Base-by-base conservation (phyloP, 768 basidiomycete species). In the Naematelia aurantialba region DNA sequence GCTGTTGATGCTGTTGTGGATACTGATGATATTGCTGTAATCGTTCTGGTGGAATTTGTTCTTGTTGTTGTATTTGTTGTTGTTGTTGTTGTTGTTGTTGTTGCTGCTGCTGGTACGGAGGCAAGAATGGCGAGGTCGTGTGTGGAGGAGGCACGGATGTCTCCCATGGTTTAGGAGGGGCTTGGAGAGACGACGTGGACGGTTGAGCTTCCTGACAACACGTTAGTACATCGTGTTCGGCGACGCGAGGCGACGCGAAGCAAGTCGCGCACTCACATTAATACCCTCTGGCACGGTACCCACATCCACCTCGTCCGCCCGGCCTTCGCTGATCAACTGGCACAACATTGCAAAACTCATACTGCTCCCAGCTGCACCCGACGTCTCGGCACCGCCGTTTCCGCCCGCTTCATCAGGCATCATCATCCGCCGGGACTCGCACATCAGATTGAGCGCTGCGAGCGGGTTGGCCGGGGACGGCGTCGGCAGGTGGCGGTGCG, bases 371-470 rank as follows among this genome's bases (percentile, higher is more conserved):
- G 29, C 55, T 25, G 45, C 48, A 19, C 26, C 56, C 12, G n/a
- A 22, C 4, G 24, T 29, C 1, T 54, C 51, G 21, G 34, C 34
- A 39, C 8, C 34, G n/a, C n/a, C n/a, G 8, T 45, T 31, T 30
- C 22, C 30, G 5, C 11, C 11, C 13, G 60, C 21, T 11, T 13
- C 17, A 34, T 39, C 48, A 26, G 49, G 19, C 48, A 44, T 46
- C 64, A 68, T 65, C 67, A 68, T 65, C 24, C 59, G 31, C 30
- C 56, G 49, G 17, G 67, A 58, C 53, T 68, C 67, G 5, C 61
- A 55, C 1, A 65, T 55, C 22, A 55, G 42, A 39, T 62, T 60
- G n/a, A 62, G 21, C 19, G 26, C 30, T 14, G 52, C 30, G 12
- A 60, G 10, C 8, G 54, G 31, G 17, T 52, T 50, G 14, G 24